Conservation (phyloP, 805 yeast genomes). For the Lachancea nothofagi region DNA sequence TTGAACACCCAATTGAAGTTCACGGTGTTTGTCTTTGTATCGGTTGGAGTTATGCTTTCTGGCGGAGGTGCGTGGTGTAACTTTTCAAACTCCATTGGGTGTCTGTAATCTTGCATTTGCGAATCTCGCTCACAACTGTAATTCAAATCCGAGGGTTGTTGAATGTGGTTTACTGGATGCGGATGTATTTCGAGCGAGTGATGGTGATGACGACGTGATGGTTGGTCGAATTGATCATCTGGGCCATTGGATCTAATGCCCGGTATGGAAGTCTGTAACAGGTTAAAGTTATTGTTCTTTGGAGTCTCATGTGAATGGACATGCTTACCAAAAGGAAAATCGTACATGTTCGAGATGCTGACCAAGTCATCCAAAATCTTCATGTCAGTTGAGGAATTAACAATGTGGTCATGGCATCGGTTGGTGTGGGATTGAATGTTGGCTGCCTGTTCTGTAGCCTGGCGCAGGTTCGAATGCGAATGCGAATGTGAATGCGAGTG, state of each 20-base stretch:
- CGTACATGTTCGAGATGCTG: constrained; percentile 32
- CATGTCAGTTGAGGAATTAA: constrained; percentile 26
- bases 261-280: constrained; percentile 6
- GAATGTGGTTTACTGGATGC: constrained; percentile 4
- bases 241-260: neutral
- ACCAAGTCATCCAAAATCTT: constrained; percentile 31
- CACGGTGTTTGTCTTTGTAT: constrained; percentile 22
- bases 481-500: neutral
- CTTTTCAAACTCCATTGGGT: constrained; percentile 3
- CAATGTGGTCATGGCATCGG: constrained; percentile 14
- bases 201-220: constrained; percentile 39
- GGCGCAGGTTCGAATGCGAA: neutral
- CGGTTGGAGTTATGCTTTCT: neutral
- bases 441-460: neutral
- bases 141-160: neutral
- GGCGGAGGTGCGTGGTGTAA: constrained; percentile 8
- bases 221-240: constrained; percentile 9
- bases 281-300: constrained; percentile 2
- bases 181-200: constrained; percentile 13
- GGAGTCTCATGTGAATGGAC: constrained; percentile 12
- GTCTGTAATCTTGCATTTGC: neutral
- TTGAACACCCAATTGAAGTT: constrained; percentile 41
- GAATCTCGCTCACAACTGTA: constrained; percentile 7
- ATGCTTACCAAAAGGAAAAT: constrained; percentile 31
- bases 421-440: neutral